phyloP scores from a whole-genome alignment of 495 filamentous ascomycete genomes.

The Daldinia caldariorum region DNA sequence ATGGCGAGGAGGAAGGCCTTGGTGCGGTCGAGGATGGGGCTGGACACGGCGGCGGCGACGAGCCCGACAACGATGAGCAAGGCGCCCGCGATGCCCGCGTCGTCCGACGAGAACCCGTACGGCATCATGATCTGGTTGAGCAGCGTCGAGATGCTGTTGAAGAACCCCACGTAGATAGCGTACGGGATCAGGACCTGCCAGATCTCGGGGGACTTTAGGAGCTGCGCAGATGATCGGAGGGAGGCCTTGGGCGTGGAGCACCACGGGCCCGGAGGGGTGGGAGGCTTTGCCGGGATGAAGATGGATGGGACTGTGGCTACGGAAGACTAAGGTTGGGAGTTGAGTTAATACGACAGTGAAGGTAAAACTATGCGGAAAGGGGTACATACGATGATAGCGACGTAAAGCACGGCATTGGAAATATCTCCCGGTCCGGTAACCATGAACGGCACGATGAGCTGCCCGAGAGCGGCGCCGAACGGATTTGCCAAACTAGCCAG shows the following conservation, averaged over 20 bases:
- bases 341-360: slow-evolving; percentile 15
- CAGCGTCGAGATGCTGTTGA: slow-evolving; percentile 89
- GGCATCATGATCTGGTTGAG: slow-evolving; percentile 90
- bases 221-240: slow-evolving; percentile 61
- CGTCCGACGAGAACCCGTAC: slow-evolving; percentile 78
- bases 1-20: slow-evolving; percentile 82
- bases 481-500: slow-evolving; percentile 86
- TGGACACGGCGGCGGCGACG: slow-evolving; percentile 74
- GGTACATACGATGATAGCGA: slow-evolving; percentile 78
- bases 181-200: slow-evolving; percentile 82
- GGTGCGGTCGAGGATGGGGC: slow-evolving; percentile 83
- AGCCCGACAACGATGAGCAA: slow-evolving; percentile 92
- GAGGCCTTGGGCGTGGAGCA: slow-evolving; percentile 58
- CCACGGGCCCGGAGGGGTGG: slow-evolving; percentile 70
- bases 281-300: slow-evolving; percentile 83
- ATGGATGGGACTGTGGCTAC: slow-evolving; percentile 79
- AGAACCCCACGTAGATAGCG: slow-evolving; percentile 85
- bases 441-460: slow-evolving; percentile 84
- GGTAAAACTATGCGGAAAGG: not conserved
- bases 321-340: slow-evolving; percentile 62
- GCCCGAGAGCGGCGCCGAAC: slow-evolving; percentile 85
- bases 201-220: slow-evolving; percentile 70
- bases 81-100: slow-evolving; percentile 90
- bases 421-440: slow-evolving; percentile 69
- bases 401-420: slow-evolving; percentile 84